A percentile compares a stretch with the other conserved stretches of the same genome.
These are phyloP conservation scores for Clonostachys chloroleuca DNA, from an alignment of 2,329 filamentous ascomycete species.

Conservation along the genomic window DNA sequence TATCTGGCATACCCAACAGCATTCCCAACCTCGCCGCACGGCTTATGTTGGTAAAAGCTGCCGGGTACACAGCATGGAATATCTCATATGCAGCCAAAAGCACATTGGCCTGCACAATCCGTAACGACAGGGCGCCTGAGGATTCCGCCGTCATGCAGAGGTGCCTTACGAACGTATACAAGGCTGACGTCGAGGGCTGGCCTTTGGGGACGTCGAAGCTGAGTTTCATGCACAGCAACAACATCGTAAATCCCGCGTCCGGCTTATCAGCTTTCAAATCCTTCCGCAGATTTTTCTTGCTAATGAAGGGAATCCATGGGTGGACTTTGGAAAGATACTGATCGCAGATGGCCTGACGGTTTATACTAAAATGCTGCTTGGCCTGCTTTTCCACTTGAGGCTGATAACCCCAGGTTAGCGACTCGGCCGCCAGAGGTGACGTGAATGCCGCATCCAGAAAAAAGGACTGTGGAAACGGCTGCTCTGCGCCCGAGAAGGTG, in stretches of 20 bases:
- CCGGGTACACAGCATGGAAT: constrained; percentile 9
- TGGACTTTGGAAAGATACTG: constrained; percentile 2
- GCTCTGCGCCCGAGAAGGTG: too few species aligned
- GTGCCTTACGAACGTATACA: constrained; percentile 6
- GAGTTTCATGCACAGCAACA: constrained; percentile 12
- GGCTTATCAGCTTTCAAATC: neutral
- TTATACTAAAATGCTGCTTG: neutral
- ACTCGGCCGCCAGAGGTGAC: neutral
- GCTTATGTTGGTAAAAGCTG: constrained; percentile 9
- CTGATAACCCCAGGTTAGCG: neutral
- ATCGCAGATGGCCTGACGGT: neutral
- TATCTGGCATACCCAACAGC: constrained; percentile 1
- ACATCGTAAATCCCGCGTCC: constrained; percentile 3
- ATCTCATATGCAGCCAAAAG: constrained; percentile 7
- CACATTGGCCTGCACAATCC: constrained; percentile 7
- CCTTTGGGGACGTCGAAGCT: neutral
- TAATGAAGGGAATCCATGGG: constrained; percentile 9
- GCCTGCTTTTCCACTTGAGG: neutral
- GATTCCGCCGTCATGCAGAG: constrained; percentile 5
- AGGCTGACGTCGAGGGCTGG: neutral
- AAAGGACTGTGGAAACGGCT: neutral
- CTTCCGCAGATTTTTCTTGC: constrained; percentile 7
- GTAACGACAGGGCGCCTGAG: constrained; percentile 7
- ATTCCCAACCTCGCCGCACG: constrained; percentile 10
- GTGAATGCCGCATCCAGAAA: neutral